Evolutionary conservation across 179 eudicot species (phyloP), one percentile per base, ranked within the genome.

Genomic region (Beta lomatogona): DNA sequence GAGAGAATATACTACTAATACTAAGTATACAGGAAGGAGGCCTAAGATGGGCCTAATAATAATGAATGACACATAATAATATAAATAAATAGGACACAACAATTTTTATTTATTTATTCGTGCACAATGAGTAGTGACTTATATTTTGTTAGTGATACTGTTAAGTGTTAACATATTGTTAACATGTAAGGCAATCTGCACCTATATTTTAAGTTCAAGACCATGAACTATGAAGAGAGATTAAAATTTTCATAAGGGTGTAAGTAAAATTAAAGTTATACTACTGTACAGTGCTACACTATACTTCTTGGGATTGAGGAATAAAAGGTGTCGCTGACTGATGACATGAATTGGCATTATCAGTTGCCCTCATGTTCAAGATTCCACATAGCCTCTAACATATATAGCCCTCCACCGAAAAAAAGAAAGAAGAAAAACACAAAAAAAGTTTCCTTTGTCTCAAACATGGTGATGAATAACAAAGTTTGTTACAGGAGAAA

Each of bases 401-500:
- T 36, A 36, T 36, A 36, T 36, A 36, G 41, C 72, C n/a, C 15
- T 44, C 28, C 25, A 22, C 18, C 58, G 66, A 66, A 75, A 66
- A 65, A 61, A 15, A 28, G 13, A 12, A 36, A 52, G 53, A 5
- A 36, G 3, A 12, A 44, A 53, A 41, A 53, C 57, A 14, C 21
- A 67, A 5, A 75, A 67, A 66, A 48, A 73, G 25, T 52, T 52
- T 75, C 25, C 55, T 65, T 44, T 63, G 59, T 76, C 55, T 70
- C 25, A 65, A 82, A 58, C 77, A 79, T 65, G 52, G 63, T 75
- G n/a, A 61, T 13, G 76, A 82, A 82, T 68, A 57, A 76, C 84
- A 82, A 76, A 69, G 80, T 50, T 81, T 70, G 75, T 78, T 69
- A 76, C 80, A 81, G 21, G 28, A 54, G 60, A 81, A 65, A 60